Evolutionary conservation across 352 stramenopile genomes (phyloP).

Genomic region (Blastocystis hominis): DNA sequence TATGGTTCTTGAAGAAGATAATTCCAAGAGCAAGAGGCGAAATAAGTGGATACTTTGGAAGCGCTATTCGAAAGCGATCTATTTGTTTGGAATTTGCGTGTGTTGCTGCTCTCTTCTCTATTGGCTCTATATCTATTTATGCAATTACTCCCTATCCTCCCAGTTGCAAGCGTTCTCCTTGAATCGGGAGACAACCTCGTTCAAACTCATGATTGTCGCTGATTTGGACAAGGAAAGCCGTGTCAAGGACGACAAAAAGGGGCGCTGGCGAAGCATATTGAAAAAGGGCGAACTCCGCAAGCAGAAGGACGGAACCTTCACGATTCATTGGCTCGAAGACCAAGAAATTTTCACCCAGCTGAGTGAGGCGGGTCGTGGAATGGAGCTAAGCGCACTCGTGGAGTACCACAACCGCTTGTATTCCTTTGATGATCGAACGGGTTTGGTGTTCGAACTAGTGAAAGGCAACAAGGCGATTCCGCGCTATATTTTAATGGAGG

Average conservation of each 20-base stretch:
- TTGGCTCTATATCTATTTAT: background rate
- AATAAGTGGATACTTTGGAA: background rate
- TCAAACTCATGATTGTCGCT: slow-evolving; percentile 72
- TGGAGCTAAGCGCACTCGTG: slow-evolving; percentile 84
- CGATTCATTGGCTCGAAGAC: slow-evolving; percentile 62
- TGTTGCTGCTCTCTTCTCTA: slow-evolving; percentile 18
- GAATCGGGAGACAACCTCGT: slow-evolving; percentile 64
- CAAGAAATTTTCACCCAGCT: slow-evolving; percentile 67
- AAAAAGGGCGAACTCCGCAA: slow-evolving; percentile 78
- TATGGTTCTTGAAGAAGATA: background rate
- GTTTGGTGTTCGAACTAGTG: slow-evolving; percentile 91
- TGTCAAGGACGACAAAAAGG: slow-evolving; percentile 75
- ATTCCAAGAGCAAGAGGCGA: slow-evolving; percentile 22
- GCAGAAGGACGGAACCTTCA: slow-evolving; percentile 63
- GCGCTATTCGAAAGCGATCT: background rate
- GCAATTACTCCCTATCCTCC: background rate
- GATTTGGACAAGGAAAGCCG: slow-evolving; percentile 86
- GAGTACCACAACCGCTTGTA: slow-evolving; percentile 78
- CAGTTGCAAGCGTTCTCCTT: background rate
- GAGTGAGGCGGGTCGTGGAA: slow-evolving; percentile 86
- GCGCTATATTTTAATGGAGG: slow-evolving; percentile 88
- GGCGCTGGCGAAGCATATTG: slow-evolving; percentile 77
- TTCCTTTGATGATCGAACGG: slow-evolving; percentile 91
- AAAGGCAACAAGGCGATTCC: slow-evolving; percentile 74
- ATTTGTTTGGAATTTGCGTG: background rate